Conservation (phyloP, 2,329 filamentous ascomycete species). For the Aspergillus ochraceus region DNA sequence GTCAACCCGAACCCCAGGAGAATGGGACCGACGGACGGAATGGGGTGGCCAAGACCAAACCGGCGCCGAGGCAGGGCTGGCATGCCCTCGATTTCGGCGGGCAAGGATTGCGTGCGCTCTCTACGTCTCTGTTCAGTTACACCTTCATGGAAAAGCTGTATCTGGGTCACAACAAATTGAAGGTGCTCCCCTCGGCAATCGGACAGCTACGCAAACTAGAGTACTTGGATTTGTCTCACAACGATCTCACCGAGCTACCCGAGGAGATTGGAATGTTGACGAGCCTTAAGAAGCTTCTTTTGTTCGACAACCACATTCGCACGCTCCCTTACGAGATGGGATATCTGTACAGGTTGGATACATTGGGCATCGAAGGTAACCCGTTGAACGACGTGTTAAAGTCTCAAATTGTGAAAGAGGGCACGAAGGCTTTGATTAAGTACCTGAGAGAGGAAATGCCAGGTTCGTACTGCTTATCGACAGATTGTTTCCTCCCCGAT, state of each 20-base stretch:
- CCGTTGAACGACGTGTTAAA: slow-evolving; percentile 75
- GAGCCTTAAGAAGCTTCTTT: slow-evolving; percentile 77
- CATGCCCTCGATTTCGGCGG: slow-evolving; percentile 91
- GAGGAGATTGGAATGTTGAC: slow-evolving; percentile 96
- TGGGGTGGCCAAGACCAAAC: slow-evolving; percentile 63
- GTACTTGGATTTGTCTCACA: slow-evolving; percentile 84
- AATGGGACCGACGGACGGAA: slow-evolving; percentile 60
- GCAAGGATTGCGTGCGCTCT: slow-evolving; percentile 85
- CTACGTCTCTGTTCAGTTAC: slow-evolving; percentile 79
- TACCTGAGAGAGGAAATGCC: slow-evolving; percentile 81
- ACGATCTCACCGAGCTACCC: slow-evolving; percentile 78
- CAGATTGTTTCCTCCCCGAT: background rate
- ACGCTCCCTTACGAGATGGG: slow-evolving; percentile 84
- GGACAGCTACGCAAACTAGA: slow-evolving; percentile 78
- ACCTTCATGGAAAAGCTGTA: slow-evolving; percentile 88
- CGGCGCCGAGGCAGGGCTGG: slow-evolving; percentile 72
- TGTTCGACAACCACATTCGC: slow-evolving; percentile 88
- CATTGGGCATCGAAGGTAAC: slow-evolving; percentile 90
- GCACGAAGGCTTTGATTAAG: slow-evolving; percentile 80
- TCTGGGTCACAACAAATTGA: slow-evolving; percentile 88
- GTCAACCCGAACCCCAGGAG: slow-evolving; percentile 49
- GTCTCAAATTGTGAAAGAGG: slow-evolving; percentile 79
- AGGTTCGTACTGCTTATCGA: slow-evolving; percentile 58
- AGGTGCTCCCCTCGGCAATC: slow-evolving; percentile 74
- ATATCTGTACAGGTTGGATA: slow-evolving; percentile 82